These are phyloP conservation scores for Magnolia kwangsiensis DNA, from an alignment of 164 flowering plant species.

Conservation along the genomic window DNA sequence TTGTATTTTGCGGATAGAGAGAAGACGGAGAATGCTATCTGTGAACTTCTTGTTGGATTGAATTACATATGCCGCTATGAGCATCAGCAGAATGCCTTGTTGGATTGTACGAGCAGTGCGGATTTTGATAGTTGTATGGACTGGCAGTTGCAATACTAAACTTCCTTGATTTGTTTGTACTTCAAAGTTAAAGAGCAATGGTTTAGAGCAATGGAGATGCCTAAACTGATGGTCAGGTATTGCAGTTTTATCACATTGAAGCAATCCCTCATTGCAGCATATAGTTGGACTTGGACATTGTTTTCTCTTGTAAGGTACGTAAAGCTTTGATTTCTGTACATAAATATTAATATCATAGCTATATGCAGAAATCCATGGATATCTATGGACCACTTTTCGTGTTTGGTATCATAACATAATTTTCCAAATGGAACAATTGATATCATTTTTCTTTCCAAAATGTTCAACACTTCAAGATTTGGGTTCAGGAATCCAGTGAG, in stretches of 20 bases:
- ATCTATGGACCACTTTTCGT: neutral
- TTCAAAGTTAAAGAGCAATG: neutral
- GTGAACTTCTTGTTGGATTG: slow-evolving; percentile 84
- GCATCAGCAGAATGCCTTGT: slow-evolving; percentile 86
- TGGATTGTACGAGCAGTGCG: slow-evolving; percentile 92
- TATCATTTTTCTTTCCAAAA: neutral
- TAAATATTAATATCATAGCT: slow-evolving; percentile 5
- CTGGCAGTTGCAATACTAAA: slow-evolving; percentile 61
- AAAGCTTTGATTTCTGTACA: slow-evolving; percentile 15
- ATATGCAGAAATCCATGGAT: slow-evolving; percentile 15
- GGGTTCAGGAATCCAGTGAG: neutral
- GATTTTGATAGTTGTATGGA: slow-evolving; percentile 83
- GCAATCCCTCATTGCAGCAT: slow-evolving; percentile 9
- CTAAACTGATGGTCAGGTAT: slow-evolving; percentile 24
- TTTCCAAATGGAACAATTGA: neutral
- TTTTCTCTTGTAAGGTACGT: slow-evolving; percentile 26
- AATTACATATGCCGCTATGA: slow-evolving; percentile 94
- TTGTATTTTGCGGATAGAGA: slow-evolving; percentile 81
- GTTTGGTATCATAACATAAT: neutral
- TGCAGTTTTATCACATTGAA: slow-evolving; percentile 15
- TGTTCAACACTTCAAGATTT: no score
- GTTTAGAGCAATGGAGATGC: slow-evolving; percentile 2
- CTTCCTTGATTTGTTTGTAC: neutral
- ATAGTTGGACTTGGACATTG: slow-evolving; percentile 9
- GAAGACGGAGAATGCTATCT: slow-evolving; percentile 75